Base-by-base conservation (phyloP, 805 yeast species). In the Teunomyces atbi region DNA sequence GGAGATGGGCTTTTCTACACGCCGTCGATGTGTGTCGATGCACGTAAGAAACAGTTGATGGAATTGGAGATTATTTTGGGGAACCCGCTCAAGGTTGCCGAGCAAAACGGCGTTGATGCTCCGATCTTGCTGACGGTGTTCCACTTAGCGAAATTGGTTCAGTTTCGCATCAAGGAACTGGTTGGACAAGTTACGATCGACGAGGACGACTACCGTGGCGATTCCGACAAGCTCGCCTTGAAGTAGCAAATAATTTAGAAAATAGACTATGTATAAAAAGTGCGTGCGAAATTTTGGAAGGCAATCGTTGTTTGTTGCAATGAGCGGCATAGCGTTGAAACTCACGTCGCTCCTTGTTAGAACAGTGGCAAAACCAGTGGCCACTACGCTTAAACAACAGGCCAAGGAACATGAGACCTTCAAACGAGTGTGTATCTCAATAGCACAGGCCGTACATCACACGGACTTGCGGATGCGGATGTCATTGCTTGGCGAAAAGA, bases 281-380 rank as follows among this genome's bases (percentile, higher is more conserved):
- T 19, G 30, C 6, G 30, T 13, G 32, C 32, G 32, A 29, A 29
- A 29, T 11, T 12, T 29, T 29, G 33, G 33, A 30, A 8, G 32
- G 33, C 33, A 11, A 30, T 23, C 26, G 26, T 23, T 23, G 8
- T 7, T 23, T 23, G 11, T 23, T 23, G 26, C 11, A 5, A 86
- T 87, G 94, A 86, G 92, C 68, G 81, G 86, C 20, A 77, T 88
- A 30, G 89, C 91, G 7, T 73, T 87, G 41, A 88, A 88, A 61
- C 67, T 88, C 54, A 80, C 89, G 8, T 77, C 91, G 19, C 74
- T 88, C 45, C 73, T 86, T 45, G 79, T 87, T 5, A 66, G 91
- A 51, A 88, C 92, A 30, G 70, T 88, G 36, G 84, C 95, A 30
- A 87, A 85, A 60, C 96, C 96, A 1, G 75, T 88, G 26, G 89